Percentiles rank a stretch among this genome's conserved stretches.
These are phyloP conservation scores for Scedosporium minutisporum DNA, from an alignment of 2,329 filamentous ascomycete genomes.

Conservation along the genomic window DNA sequence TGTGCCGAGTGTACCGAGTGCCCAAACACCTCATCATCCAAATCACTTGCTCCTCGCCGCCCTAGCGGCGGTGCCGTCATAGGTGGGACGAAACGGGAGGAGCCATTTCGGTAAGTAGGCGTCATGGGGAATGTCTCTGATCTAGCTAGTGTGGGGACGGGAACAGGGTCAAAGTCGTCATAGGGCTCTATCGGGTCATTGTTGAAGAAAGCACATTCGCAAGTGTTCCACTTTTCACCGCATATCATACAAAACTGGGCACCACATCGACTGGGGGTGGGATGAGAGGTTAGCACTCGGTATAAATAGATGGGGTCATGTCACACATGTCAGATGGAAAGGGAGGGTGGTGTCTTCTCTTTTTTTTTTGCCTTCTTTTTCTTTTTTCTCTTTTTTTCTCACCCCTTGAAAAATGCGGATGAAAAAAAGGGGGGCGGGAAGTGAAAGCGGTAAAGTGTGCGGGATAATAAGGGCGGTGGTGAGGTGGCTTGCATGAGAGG, in stretches of 20 bases:
- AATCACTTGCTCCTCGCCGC: neutral
- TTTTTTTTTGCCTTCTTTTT: no score
- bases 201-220: conserved; percentile 74
- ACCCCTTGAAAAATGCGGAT: neutral
- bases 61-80: neutral
- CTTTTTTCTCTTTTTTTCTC: neutral
- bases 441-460: neutral
- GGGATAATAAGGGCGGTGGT: neutral
- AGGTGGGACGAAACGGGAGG: neutral
- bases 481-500: neutral
- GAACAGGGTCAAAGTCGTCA: neutral
- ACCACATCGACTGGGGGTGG: conserved; percentile 52
- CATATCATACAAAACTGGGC: conserved; percentile 86
- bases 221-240: conserved; percentile 71
- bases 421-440: neutral
- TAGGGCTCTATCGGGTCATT: conserved; percentile 29
- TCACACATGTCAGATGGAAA: neutral
- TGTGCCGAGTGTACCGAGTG: neutral
- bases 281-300: conserved; percentile 13
- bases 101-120: neutral
- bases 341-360: no score
- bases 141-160: conserved; percentile 2
- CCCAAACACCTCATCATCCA: conserved; percentile 1
- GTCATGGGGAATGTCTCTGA: conserved; percentile 5
- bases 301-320: neutral